Percentiles rank a stretch among this genome's conserved stretches.
Evolutionary conservation across 2,329 filamentous ascomycete genomes (phyloP).

Genomic region (Talaromyces sp.): DNA sequence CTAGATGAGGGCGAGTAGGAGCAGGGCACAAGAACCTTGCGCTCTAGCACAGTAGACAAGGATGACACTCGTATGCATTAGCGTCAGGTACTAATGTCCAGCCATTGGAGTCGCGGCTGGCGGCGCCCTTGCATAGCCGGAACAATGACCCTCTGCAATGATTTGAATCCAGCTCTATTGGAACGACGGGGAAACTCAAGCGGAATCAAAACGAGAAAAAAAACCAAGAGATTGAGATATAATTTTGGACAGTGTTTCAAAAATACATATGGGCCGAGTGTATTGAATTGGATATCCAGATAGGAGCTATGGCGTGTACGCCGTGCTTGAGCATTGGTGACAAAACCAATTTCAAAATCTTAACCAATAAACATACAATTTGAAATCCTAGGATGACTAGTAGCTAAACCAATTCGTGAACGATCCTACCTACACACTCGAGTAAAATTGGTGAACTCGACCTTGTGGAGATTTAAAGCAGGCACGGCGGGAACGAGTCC

Average conservation of each 20-base stretch:
- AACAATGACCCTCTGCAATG: neutral
- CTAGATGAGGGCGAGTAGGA: neutral
- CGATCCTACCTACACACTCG: neutral
- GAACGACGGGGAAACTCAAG: neutral
- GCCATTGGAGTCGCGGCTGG: neutral
- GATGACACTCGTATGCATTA: constrained; percentile 7
- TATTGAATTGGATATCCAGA: neutral
- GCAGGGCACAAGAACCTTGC: neutral
- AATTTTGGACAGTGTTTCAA: no score
- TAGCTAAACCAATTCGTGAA: neutral
- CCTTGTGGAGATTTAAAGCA: neutral
- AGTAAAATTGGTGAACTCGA: neutral
- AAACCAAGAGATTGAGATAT: neutral
- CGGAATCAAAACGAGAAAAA: neutral
- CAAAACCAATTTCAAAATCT: neutral
- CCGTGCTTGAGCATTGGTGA: neutral
- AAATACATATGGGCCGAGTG: neutral
- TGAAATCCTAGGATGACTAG: neutral
- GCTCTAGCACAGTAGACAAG: neutral
- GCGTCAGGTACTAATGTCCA: constrained; percentile 8
- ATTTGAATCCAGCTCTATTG: neutral
- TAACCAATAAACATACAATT: neutral
- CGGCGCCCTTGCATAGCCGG: neutral
- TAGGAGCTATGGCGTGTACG: neutral
- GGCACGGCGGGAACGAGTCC: neutral